Base-by-base conservation (phyloP, 2,329 filamentous ascomycete genomes). In the Pseudocercospora musae region DNA sequence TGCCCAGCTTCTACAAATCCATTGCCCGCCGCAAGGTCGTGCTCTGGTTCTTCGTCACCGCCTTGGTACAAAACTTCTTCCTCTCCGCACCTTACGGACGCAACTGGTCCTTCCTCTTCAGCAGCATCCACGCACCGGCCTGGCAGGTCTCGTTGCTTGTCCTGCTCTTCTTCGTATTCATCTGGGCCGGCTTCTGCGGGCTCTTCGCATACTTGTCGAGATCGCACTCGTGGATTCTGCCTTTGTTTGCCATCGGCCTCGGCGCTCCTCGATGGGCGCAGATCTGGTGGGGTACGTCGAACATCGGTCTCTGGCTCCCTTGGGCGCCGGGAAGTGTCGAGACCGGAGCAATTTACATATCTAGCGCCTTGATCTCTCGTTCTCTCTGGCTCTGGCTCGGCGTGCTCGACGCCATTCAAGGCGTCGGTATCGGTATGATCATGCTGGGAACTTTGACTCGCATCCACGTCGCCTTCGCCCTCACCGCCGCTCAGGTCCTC, bases 351-450 rank as follows among this genome's bases (percentile, higher is more conserved):
- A 76, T 77, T 2, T 80, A 81, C 27, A 73, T 82, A 0, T 77
- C 80, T 2, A 79, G 81, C 2, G 84, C 86, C 0, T 71, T 88
- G 0, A 71, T 84, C 3, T 83, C 83, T 1, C 79, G 86, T 27
- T 78, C 79, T 56, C 73, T 88, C 3, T 89, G 87, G 86, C 78
- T 89, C 3, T 89, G 86, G 86, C 80, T 89, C 0, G 86, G 87
- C 33, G 80, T 87, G 3, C 77, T 89, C 4, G 87, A 89, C 67
- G 80, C 84, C 13, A 74, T 89, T 4, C 87, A 89, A 71, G 85
- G 86, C 27, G 82, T 88, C 1, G 86, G 87, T 1, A 81, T 89
- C 50, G 86, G 86, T 57, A 89, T 88, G 85, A 84, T 88, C 55
- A 77, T 89, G 6, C 74, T 89, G 44, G 84, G 87, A 68, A 88